phyloP scores from a whole-genome alignment of 352 stramenopile species.

The Pythium graminicola region DNA sequence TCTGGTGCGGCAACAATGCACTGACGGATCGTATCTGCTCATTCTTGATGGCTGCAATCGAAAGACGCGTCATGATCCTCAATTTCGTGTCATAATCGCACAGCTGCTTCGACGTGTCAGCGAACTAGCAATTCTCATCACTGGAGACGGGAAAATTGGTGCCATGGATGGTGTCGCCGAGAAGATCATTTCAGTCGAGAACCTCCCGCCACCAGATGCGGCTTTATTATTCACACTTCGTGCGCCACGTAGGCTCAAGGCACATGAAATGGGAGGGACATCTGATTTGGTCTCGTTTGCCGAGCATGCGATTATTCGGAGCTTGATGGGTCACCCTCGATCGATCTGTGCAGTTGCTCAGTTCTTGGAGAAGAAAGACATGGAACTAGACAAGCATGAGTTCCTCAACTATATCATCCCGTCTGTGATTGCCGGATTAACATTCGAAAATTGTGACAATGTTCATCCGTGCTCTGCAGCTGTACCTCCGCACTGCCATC shows the following conservation, averaged over 20 bases:
- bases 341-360: slow-evolving; percentile 76
- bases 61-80: slow-evolving; percentile 30
- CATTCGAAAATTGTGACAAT: slow-evolving; percentile 31
- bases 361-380: slow-evolving; percentile 77
- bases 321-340: slow-evolving; percentile 49
- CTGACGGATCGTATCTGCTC: slow-evolving; percentile 49
- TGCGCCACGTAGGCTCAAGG: slow-evolving; percentile 62
- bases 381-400: slow-evolving; percentile 76
- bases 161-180: slow-evolving; percentile 74
- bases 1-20: slow-evolving; percentile 39
- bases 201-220: slow-evolving; percentile 53
- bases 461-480: slow-evolving; percentile 12
- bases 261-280: slow-evolving; percentile 73
- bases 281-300: slow-evolving; percentile 52
- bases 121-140: slow-evolving; percentile 54
- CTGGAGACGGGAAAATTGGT: slow-evolving; percentile 63
- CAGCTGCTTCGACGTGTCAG: slow-evolving; percentile 61
- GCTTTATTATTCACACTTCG: slow-evolving; percentile 72
- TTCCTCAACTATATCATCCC: slow-evolving; percentile 80
- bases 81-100: slow-evolving; percentile 40
- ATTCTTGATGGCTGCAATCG: slow-evolving; percentile 76
- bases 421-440: slow-evolving; percentile 64
- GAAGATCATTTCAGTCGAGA: slow-evolving; percentile 66
- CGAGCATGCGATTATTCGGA: slow-evolving; percentile 59
- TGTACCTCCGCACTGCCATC: slow-evolving; percentile 10